These are phyloP conservation scores for Fusarium sp. DNA, from an alignment of 2,329 filamentous ascomycete genomes.

Conservation along the genomic window DNA sequence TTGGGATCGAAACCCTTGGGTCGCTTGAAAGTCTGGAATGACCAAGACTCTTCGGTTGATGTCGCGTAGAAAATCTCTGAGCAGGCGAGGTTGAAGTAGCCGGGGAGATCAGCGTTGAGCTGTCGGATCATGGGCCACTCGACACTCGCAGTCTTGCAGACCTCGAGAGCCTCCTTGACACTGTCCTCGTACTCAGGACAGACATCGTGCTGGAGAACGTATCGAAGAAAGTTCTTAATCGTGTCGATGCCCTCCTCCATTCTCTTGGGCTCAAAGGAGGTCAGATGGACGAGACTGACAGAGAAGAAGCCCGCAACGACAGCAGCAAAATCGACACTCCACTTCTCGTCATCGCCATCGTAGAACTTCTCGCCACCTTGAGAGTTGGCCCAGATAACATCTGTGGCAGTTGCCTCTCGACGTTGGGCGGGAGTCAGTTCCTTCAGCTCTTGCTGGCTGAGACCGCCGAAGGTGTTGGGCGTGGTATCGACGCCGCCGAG, in stretches of 20 bases:
- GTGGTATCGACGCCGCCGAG: conserved; percentile 80
- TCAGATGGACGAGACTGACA: conserved; percentile 63
- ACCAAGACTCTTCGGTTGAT: conserved; percentile 42
- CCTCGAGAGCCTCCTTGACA: conserved; percentile 69
- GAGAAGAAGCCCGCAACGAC: conserved; percentile 84
- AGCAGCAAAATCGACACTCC: conserved; percentile 82
- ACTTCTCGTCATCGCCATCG: conserved; percentile 63
- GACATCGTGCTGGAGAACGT: conserved; percentile 84
- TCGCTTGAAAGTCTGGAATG: conserved; percentile 38
- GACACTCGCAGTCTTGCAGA: conserved; percentile 73
- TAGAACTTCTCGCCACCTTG: conserved; percentile 59
- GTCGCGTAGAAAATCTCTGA: conserved; percentile 69
- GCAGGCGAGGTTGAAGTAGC: conserved; percentile 82
- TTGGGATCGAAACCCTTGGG: conserved; percentile 56
- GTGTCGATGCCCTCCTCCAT: conserved; percentile 71
- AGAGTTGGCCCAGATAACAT: conserved; percentile 62
- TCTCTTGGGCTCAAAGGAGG: conserved; percentile 62
- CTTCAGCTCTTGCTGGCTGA: conserved; percentile 64
- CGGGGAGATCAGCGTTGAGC: conserved; percentile 69
- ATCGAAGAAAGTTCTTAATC: conserved; percentile 88
- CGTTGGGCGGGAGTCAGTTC: conserved; percentile 70
- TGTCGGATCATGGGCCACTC: conserved; percentile 72
- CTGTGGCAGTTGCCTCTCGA: conserved; percentile 70
- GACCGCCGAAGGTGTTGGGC: conserved; percentile 67
- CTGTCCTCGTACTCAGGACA: conserved; percentile 81